phyloP scores from a whole-genome alignment of 345 rosid genomes.

The Cardamine resedifolia region DNA sequence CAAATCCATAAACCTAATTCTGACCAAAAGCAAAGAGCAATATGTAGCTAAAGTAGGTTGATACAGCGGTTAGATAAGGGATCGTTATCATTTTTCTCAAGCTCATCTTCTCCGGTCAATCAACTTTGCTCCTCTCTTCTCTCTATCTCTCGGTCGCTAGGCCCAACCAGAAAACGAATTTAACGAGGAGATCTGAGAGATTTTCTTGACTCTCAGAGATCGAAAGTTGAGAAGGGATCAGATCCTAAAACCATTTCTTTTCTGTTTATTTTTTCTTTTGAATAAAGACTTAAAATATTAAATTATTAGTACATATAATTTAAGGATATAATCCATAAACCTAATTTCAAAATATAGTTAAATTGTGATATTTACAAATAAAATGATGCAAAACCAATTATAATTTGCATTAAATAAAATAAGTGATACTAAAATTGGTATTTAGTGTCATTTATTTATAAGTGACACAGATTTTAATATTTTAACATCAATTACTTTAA shows the following conservation, averaged over 20 bases:
- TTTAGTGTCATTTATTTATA: too few species aligned
- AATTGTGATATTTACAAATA: too few species aligned
- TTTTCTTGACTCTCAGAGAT: neutral
- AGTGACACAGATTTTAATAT: too few species aligned
- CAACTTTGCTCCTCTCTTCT: neutral
- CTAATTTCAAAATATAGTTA: too few species aligned
- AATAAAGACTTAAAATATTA: neutral
- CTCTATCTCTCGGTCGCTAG: neutral
- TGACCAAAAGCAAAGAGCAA: slow-evolving; percentile 71
- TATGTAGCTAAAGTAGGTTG: slow-evolving; percentile 71
- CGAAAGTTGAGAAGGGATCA: neutral
- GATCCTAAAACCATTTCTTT: slow-evolving; percentile 10
- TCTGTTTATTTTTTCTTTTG: neutral
- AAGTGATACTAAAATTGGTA: too few species aligned
- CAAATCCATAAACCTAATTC: too few species aligned
- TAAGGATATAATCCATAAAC: too few species aligned
- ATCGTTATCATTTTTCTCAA: slow-evolving; percentile 52
- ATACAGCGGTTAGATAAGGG: slow-evolving; percentile 64
- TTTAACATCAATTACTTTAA: too few species aligned
- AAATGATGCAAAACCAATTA: too few species aligned
- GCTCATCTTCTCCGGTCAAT: neutral
- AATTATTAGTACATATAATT: neutral
- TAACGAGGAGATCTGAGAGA: slow-evolving; percentile 10
- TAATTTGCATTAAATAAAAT: too few species aligned
- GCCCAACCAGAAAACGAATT: slow-evolving; percentile 1